Evolutionary conservation across 2,329 filamentous ascomycete species (phyloP).

Genomic region (Exophiala phaeomuriformis): DNA sequence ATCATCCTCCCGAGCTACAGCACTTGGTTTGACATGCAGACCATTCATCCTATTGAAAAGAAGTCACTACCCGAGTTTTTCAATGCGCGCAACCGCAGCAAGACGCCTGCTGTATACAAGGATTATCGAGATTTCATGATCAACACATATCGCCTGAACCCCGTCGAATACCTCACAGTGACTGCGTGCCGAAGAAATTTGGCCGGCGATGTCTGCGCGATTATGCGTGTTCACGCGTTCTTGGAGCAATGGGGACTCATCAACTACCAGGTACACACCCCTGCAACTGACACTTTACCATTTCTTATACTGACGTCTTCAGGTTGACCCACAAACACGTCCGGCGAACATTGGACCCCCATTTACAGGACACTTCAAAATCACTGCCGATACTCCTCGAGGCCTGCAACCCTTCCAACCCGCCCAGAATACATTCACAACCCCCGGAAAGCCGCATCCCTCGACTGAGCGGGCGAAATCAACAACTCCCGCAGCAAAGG

Average conservation of each 20-base stretch:
- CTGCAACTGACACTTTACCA: not conserved
- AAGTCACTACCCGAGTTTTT: constrained; percentile 97
- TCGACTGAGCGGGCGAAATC: constrained; percentile 66
- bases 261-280: constrained; percentile 77
- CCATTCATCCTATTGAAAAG: constrained; percentile 81
- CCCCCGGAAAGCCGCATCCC: constrained; percentile 53
- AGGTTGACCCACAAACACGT: constrained; percentile 94
- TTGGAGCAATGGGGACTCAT: constrained; percentile 98
- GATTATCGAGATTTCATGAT: constrained; percentile 99
- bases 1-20: constrained; percentile 97
- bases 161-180: constrained; percentile 91
- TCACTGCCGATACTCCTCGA: constrained; percentile 90
- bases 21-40: constrained; percentile 98
- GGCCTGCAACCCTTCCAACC: constrained; percentile 94
- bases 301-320: constrained; percentile 28
- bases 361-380: constrained; percentile 94
- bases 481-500: constrained; percentile 60
- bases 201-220: constrained; percentile 94
- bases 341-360: constrained; percentile 93
- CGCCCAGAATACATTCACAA: constrained; percentile 63
- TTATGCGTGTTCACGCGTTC: constrained; percentile 97
- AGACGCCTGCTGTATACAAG: constrained; percentile 94
- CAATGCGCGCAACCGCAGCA: constrained; percentile 96
- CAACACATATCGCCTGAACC: constrained; percentile 95
- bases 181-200: constrained; percentile 92